Percentiles rank a stretch among this genome's conserved stretches.
Conservation (phyloP, 2,329 filamentous ascomycete species). For the Fusarium staphyleae region DNA sequence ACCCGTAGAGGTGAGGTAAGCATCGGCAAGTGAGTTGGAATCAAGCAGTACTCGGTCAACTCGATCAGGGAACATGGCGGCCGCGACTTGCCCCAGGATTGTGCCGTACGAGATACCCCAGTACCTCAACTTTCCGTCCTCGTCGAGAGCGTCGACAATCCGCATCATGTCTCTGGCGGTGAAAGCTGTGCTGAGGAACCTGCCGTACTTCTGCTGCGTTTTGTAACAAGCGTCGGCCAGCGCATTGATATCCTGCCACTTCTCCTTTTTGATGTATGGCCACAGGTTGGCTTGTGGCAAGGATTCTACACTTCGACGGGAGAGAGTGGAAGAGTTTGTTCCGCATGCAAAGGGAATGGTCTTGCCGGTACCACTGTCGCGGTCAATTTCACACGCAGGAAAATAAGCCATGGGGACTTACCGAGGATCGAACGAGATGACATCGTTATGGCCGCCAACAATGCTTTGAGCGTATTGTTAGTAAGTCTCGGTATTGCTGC, state of each 20-base stretch:
- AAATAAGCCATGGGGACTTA: not conserved
- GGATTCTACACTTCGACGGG: not conserved
- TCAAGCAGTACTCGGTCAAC: slow-evolving; percentile 29
- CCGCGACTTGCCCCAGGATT: slow-evolving; percentile 20
- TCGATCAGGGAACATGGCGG: slow-evolving; percentile 31
- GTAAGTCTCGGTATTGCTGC: not conserved
- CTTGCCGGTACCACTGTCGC: slow-evolving; percentile 14
- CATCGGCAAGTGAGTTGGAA: slow-evolving; percentile 10
- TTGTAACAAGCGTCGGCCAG: slow-evolving; percentile 31
- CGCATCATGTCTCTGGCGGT: slow-evolving; percentile 49
- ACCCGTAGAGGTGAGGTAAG: not conserved
- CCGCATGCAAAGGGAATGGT: slow-evolving; percentile 19
- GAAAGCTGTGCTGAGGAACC: slow-evolving; percentile 44
- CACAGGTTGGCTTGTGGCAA: slow-evolving; percentile 7
- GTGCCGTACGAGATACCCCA: slow-evolving; percentile 40
- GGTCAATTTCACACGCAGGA: not conserved
- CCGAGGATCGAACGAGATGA: slow-evolving; percentile 25
- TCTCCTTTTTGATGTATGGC: not conserved
- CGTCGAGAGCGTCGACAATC: slow-evolving; percentile 47
- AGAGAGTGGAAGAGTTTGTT: not conserved
- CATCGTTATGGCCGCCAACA: slow-evolving; percentile 13
- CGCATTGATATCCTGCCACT: not conserved
- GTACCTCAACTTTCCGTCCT: slow-evolving; percentile 45
- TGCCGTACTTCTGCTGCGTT: slow-evolving; percentile 34
- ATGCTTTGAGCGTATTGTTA: not conserved